Evolutionary conservation across 352 stramenopile species (phyloP).

Genomic region (Phytophthora citrophthora): DNA sequence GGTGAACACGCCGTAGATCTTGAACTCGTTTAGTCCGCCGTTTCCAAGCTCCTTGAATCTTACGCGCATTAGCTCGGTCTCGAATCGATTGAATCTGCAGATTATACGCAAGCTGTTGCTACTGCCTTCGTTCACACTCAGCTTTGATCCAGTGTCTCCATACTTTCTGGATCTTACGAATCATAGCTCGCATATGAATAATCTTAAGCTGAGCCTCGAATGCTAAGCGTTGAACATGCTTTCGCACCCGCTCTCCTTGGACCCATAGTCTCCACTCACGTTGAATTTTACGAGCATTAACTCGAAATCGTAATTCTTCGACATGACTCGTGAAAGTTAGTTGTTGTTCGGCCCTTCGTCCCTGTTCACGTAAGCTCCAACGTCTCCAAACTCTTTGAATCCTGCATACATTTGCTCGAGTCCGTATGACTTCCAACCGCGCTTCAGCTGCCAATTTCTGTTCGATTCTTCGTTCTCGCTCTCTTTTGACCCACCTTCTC

Average conservation of each 20-base stretch:
- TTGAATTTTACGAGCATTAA: constrained; percentile 14
- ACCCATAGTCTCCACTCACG: constrained; percentile 15
- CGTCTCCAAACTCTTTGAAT: constrained; percentile 20
- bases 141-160: constrained; percentile 13
- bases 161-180: constrained; percentile 23
- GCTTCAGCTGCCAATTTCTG: constrained; percentile 6
- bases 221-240: not conserved
- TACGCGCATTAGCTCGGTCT: constrained; percentile 3
- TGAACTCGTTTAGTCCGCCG: constrained; percentile 14
- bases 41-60: constrained; percentile 13
- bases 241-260: not conserved
- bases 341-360: constrained; percentile 5
- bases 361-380: constrained; percentile 6
- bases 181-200: constrained; percentile 9
- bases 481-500: constrained; percentile 4
- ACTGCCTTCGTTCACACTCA: constrained; percentile 3
- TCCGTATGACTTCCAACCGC: constrained; percentile 9
- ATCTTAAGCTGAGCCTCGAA: constrained; percentile 9
- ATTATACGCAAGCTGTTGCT: constrained; percentile 11
- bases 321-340: not conserved
- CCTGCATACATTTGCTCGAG: not conserved
- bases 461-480: constrained; percentile 4
- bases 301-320: constrained; percentile 4
- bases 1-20: constrained; percentile 5
- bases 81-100: constrained; percentile 3